These are phyloP conservation scores for Elongisporangium anandrum DNA, from an alignment of 352 stramenopile genomes.

Conservation along the genomic window DNA sequence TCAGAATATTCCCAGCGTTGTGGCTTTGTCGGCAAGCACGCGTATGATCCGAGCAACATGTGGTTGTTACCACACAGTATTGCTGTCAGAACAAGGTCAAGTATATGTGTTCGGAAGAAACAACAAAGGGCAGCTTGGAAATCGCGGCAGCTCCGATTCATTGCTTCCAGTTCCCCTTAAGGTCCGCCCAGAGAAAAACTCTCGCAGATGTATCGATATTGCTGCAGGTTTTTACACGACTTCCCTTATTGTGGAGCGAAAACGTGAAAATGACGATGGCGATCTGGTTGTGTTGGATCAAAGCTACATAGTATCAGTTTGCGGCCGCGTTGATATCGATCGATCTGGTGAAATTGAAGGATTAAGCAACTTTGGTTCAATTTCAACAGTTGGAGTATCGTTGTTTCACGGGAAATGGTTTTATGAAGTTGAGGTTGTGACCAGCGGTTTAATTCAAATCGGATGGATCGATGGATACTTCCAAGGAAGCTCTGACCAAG, in stretches of 20 bases:
- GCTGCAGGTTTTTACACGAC: slow-evolving; percentile 87
- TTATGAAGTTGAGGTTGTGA: slow-evolving; percentile 91
- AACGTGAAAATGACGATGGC: slow-evolving; percentile 77
- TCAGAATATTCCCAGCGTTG: slow-evolving; percentile 67
- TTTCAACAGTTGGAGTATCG: slow-evolving; percentile 70
- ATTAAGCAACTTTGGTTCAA: slow-evolving; percentile 85
- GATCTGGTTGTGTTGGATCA: slow-evolving; percentile 58
- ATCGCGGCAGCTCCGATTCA: slow-evolving; percentile 77
- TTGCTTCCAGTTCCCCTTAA: slow-evolving; percentile 78
- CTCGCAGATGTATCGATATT: slow-evolving; percentile 71
- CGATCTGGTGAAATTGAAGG: slow-evolving; percentile 82
- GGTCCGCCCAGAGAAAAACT: slow-evolving; percentile 77
- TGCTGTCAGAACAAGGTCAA: slow-evolving; percentile 78
- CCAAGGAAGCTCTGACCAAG: slow-evolving; percentile 88
- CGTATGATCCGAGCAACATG: slow-evolving; percentile 73
- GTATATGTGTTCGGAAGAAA: slow-evolving; percentile 86
- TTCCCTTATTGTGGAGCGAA: slow-evolving; percentile 79
- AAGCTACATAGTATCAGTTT: slow-evolving; percentile 59
- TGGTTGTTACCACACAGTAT: slow-evolving; percentile 84
- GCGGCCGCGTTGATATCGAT: slow-evolving; percentile 84
- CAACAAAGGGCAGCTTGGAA: slow-evolving; percentile 87
- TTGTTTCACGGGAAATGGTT: slow-evolving; percentile 90
- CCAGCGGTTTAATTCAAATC: slow-evolving; percentile 89
- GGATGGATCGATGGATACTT: slow-evolving; percentile 92
- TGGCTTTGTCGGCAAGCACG: slow-evolving; percentile 64